phyloP scores from a whole-genome alignment of 345 rosid species.

The Pistacia integerrima region DNA sequence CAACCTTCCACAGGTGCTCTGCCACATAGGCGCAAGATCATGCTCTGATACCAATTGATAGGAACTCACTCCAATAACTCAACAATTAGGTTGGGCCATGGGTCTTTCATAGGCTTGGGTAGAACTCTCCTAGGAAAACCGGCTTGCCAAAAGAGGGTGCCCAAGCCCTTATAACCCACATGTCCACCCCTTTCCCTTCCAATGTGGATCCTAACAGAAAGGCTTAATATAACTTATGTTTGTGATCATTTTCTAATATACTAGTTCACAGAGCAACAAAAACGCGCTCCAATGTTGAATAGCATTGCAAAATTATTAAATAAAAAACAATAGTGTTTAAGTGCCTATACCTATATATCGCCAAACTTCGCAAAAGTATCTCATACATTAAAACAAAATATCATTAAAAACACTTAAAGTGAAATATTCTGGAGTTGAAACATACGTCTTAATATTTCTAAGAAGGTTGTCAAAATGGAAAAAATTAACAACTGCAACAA shows the following conservation, averaged over 20 bases:
- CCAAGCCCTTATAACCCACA: too few species aligned
- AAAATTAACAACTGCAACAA: not conserved
- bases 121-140: too few species aligned
- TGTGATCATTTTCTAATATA: not conserved
- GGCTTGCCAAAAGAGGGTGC: too few species aligned
- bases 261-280: not conserved
- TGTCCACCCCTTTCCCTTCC: too few species aligned
- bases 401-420: not conserved
- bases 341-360: not conserved
- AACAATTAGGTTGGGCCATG: too few species aligned
- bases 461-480: not conserved
- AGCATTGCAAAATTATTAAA: not conserved
- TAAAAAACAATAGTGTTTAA: not conserved
- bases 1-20: too few species aligned
- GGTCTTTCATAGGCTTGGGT: too few species aligned
- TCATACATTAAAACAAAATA: not conserved
- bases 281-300: not conserved
- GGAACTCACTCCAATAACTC: too few species aligned
- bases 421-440: not conserved
- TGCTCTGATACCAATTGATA: too few species aligned
- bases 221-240: not conserved
- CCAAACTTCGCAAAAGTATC: not conserved
- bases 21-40: too few species aligned
- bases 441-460: not conserved
- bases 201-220: too few species aligned